Conservation (phyloP, 2,329 filamentous ascomycete genomes). For the Botrytis fragariae region DNA sequence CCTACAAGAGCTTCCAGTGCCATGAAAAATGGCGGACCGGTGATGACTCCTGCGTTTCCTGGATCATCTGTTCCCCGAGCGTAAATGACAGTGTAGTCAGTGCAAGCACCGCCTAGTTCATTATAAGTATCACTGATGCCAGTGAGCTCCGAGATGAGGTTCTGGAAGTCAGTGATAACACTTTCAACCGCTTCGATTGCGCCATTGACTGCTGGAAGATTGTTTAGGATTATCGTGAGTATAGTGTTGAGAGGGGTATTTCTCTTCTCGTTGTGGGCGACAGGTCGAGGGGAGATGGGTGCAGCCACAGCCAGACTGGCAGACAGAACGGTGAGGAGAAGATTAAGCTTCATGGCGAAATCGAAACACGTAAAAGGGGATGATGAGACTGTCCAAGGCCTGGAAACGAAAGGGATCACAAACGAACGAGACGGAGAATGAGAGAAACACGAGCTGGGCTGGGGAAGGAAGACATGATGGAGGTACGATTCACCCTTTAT, state of each 20-base stretch:
- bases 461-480: neutral
- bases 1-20: constrained; percentile 31
- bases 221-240: constrained; percentile 29
- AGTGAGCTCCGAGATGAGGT: constrained; percentile 26
- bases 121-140: constrained; percentile 34
- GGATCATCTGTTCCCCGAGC: constrained; percentile 48
- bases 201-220: constrained; percentile 31
- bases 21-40: constrained; percentile 38
- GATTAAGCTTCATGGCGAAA: constrained; percentile 14
- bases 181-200: constrained; percentile 25
- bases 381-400: neutral
- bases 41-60: constrained; percentile 46
- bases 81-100: constrained; percentile 46
- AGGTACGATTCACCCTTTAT: constrained; percentile 8
- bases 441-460: constrained; percentile 4
- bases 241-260: constrained; percentile 31
- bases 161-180: constrained; percentile 31
- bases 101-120: constrained; percentile 29
- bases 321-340: constrained; percentile 18
- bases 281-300: constrained; percentile 10
- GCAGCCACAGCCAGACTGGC: constrained; percentile 24
- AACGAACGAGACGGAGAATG: neutral
- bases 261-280: constrained; percentile 14
- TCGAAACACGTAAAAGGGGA: neutral
- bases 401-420: neutral